phyloP scores from a whole-genome alignment of 2,329 filamentous ascomycete genomes.

The Fusarium fracticaudum region DNA sequence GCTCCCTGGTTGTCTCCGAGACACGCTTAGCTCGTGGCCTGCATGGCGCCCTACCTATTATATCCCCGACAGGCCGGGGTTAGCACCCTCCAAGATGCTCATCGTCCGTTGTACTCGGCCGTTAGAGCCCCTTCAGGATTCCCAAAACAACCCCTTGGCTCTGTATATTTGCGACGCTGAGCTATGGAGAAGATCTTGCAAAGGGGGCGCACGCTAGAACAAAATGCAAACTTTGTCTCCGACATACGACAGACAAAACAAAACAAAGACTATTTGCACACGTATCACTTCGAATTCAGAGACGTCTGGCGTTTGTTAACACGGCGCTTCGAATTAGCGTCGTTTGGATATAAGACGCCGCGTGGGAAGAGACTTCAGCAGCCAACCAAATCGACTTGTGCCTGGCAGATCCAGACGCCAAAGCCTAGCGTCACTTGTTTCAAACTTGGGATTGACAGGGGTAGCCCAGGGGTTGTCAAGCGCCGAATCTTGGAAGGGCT shows the following conservation, averaged over 20 bases:
- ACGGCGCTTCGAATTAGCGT: conserved; percentile 30
- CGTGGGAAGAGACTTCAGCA: conserved; percentile 7
- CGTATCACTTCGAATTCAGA: conserved; percentile 3
- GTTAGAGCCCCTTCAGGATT: conserved; percentile 34
- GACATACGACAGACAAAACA: conserved; percentile 4
- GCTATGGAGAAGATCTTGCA: background rate
- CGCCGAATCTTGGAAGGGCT: conserved; percentile 27
- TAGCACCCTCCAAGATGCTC: conserved; percentile 25
- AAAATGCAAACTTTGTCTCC: conserved; percentile 16
- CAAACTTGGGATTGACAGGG: conserved; percentile 27
- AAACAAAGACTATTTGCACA: conserved; percentile 1
- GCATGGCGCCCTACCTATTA: conserved; percentile 29
- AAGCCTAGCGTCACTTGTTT: conserved; percentile 32
- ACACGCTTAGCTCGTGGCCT: conserved; percentile 35
- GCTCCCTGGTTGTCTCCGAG: conserved; percentile 33
- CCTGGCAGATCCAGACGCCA: conserved; percentile 33
- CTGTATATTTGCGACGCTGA: conserved; percentile 16
- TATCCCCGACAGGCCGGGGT: conserved; percentile 24
- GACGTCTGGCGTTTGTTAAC: conserved; percentile 6
- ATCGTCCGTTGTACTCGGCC: conserved; percentile 34
- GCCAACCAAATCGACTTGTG: conserved; percentile 32
- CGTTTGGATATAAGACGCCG: conserved; percentile 15
- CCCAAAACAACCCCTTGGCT: conserved; percentile 33
- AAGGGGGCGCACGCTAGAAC: background rate
- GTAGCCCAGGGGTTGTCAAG: conserved; percentile 31